Evolutionary conservation across 371 early-diverging fungal species (phyloP).

Genomic region (Basidiobolus heterosporus): DNA sequence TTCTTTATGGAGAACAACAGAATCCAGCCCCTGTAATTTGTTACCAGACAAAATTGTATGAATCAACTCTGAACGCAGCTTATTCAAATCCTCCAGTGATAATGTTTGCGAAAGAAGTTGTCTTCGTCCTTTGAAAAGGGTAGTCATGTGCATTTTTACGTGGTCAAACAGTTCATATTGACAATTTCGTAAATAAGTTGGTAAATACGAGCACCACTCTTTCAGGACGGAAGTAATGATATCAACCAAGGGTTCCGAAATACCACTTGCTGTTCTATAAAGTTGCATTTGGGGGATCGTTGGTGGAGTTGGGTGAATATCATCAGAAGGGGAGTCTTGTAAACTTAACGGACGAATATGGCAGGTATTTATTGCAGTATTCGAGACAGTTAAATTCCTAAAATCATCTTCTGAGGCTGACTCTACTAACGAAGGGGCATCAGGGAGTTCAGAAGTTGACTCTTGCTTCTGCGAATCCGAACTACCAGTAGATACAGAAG

Average conservation of each 20-base stretch:
- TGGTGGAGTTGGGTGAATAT: conserved; percentile 12
- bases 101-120: conserved; percentile 47
- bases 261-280: conserved; percentile 34
- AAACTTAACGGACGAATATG: not conserved
- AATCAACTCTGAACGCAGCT: conserved; percentile 36
- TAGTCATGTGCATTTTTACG: conserved; percentile 33
- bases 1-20: conserved; percentile 44
- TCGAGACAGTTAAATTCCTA: not conserved
- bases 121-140: conserved; percentile 41
- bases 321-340: not conserved
- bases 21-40: conserved; percentile 27
- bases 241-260: conserved; percentile 43
- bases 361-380: not conserved
- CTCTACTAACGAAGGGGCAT: not conserved
- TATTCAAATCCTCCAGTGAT: conserved; percentile 35
- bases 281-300: conserved; percentile 26
- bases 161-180: conserved; percentile 33
- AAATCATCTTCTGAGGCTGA: not conserved
- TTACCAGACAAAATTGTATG: conserved; percentile 37
- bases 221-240: conserved; percentile 46
- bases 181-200: conserved; percentile 28
- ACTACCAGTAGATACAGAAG: not conserved
- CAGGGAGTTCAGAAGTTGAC: not conserved
- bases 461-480: not conserved
- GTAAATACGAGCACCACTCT: conserved; percentile 41